Conservation (phyloP, 371 early-diverging fungal genomes). For the Mucor velutinosus region DNA sequence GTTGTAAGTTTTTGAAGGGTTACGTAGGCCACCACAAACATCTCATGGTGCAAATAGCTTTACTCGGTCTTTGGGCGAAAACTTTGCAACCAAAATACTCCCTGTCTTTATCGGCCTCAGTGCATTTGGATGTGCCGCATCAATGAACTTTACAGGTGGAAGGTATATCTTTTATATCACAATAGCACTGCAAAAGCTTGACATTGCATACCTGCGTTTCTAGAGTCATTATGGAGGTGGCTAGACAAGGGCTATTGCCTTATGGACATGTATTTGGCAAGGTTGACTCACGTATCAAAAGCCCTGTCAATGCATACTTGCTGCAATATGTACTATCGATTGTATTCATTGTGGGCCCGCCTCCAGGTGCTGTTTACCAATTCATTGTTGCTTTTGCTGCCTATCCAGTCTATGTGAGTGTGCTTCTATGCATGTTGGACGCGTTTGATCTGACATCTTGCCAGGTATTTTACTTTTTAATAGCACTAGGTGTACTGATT, state of each 20-base stretch:
- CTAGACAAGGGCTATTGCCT: slow-evolving; percentile 43
- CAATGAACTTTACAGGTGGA: slow-evolving; percentile 33
- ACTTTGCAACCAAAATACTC: slow-evolving; percentile 36
- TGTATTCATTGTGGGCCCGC: slow-evolving; percentile 39
- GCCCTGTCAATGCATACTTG: slow-evolving; percentile 44
- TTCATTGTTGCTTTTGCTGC: slow-evolving; percentile 43
- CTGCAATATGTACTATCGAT: slow-evolving; percentile 39
- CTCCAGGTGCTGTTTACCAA: slow-evolving; percentile 45
- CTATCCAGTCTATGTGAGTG: slow-evolving; percentile 41
- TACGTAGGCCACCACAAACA: background rate
- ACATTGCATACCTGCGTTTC: no score
- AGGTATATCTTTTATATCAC: slow-evolving; percentile 3
- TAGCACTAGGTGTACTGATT: slow-evolving; percentile 34
- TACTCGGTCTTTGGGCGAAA: slow-evolving; percentile 37
- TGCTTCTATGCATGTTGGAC: background rate
- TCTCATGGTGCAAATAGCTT: slow-evolving; percentile 23
- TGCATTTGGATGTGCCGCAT: slow-evolving; percentile 42
- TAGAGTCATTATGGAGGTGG: slow-evolving; percentile 45
- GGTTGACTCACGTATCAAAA: slow-evolving; percentile 32
- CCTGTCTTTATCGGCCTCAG: slow-evolving; percentile 42
- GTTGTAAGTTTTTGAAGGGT: slow-evolving; percentile 26
- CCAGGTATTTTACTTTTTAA: slow-evolving; percentile 42
- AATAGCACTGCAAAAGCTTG: no score
- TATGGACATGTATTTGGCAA: slow-evolving; percentile 42
- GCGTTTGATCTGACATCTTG: background rate